Conservation (phyloP, 2,329 filamentous ascomycete genomes). For the Fusarium longipes region DNA sequence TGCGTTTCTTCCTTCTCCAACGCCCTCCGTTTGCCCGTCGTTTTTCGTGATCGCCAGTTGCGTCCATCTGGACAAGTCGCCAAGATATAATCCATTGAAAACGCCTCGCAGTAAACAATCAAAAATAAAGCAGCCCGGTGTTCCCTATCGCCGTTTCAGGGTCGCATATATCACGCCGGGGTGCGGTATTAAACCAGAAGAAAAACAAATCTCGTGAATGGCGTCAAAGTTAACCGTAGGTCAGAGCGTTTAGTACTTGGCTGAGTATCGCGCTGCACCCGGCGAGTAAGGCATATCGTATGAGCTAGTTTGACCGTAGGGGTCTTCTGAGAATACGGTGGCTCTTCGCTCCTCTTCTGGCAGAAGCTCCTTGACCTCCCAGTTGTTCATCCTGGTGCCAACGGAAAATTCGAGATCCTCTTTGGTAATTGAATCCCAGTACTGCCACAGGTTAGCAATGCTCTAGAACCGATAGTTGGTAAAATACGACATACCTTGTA, state of each 20-base stretch:
- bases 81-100: conserved; percentile 32
- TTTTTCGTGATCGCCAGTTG: conserved; percentile 21
- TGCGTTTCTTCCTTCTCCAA: conserved; percentile 12
- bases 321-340: conserved; percentile 78
- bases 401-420: conserved; percentile 99
- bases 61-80: conserved; percentile 9
- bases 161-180: conserved; percentile 17
- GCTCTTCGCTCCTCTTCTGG: conserved; percentile 81
- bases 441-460: conserved; percentile 59
- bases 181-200: conserved; percentile 29
- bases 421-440: conserved; percentile 99
- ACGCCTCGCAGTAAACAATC: conserved; percentile 40
- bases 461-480: background rate
- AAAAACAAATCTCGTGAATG: conserved; percentile 36
- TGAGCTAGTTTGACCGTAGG: conserved; percentile 66
- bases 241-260: conserved; percentile 55
- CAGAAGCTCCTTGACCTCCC: conserved; percentile 95
- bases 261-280: conserved; percentile 56
- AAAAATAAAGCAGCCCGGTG: conserved; percentile 19
- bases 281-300: conserved; percentile 66
- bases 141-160: conserved; percentile 4
- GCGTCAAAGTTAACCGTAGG: conserved; percentile 17
- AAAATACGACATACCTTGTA: conserved; percentile 77
- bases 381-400: conserved; percentile 93
- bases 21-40: conserved; percentile 13